Percentiles rank a stretch among this genome's conserved stretches.
Evolutionary conservation across 306 rosid genomes (phyloP).

Genomic region (Astragalus membranaceus): DNA sequence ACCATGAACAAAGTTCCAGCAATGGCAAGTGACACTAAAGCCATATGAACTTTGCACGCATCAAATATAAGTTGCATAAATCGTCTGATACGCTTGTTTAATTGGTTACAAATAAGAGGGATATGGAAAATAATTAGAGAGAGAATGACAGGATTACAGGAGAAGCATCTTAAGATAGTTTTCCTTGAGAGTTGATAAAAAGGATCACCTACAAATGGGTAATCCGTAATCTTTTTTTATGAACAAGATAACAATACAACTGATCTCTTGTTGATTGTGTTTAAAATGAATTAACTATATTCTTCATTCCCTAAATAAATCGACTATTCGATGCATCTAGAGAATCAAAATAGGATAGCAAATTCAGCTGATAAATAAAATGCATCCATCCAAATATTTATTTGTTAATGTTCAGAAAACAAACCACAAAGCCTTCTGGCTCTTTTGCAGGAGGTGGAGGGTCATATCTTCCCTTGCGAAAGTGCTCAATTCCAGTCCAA

Average conservation of each 20-base stretch:
- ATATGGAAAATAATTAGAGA: not conserved
- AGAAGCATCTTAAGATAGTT: not conserved
- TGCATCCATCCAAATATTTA: not conserved
- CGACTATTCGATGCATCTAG: not conserved
- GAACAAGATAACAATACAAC: not conserved
- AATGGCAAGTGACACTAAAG: not conserved
- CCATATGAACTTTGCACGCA: not conserved
- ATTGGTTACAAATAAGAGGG: not conserved
- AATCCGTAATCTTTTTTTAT: not conserved
- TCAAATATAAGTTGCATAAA: not conserved
- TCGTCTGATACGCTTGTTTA: not conserved
- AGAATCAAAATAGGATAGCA: not conserved
- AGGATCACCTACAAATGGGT: not conserved
- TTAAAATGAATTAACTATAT: not conserved
- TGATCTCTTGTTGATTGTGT: not conserved
- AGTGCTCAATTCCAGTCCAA: constrained; percentile 99
- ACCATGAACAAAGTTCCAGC: constrained; percentile 2
- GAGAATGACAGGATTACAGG: not conserved
- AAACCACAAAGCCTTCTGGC: constrained; percentile 73
- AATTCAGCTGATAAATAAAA: not conserved
- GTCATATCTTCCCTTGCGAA: constrained; percentile 75
- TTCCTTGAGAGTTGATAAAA: not conserved
- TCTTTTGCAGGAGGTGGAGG: constrained; percentile 92
- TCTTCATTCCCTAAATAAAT: not conserved
- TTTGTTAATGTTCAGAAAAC: constrained; percentile 24